phyloP scores from a whole-genome alignment of 495 filamentous ascomycete species.

The Xylaria flabelliformis region DNA sequence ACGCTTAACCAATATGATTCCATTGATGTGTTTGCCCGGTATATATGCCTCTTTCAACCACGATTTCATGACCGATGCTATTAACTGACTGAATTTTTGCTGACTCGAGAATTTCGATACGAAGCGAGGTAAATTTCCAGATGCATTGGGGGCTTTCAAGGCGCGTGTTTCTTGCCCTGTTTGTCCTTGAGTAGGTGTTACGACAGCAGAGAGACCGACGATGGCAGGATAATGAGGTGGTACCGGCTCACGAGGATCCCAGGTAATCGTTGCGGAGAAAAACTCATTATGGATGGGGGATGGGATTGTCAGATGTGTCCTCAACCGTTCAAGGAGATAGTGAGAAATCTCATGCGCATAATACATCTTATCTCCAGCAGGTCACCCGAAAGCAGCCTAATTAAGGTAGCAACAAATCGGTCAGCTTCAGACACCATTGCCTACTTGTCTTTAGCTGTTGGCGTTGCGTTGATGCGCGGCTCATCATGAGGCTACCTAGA shows the following conservation, averaged over 20 bases:
- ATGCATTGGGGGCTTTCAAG: neutral
- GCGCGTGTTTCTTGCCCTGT: neutral
- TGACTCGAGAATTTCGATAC: slow-evolving; percentile 13
- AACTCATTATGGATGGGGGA: neutral
- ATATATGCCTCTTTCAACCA: neutral
- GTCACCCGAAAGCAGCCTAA: neutral
- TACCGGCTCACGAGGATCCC: slow-evolving; percentile 20
- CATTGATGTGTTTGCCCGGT: neutral
- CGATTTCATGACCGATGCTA: slow-evolving; percentile 16
- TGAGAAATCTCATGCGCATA: neutral
- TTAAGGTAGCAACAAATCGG: neutral
- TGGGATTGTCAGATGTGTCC: neutral
- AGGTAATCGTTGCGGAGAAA: slow-evolving; percentile 13
- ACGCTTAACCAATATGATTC: neutral
- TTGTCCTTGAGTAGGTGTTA: neutral
- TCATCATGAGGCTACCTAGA: neutral
- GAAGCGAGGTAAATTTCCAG: neutral
- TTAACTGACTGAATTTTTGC: neutral
- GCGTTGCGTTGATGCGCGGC: neutral
- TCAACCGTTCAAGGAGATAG: neutral
- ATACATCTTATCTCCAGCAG: neutral
- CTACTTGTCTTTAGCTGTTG: no score
- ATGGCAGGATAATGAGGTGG: neutral
- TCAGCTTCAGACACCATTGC: neutral
- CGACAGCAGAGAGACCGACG: neutral